Evolutionary conservation across 768 basidiomycete species (phyloP), one percentile per base, ranked within the genome.

Genomic region (Trametes cingulata): DNA sequence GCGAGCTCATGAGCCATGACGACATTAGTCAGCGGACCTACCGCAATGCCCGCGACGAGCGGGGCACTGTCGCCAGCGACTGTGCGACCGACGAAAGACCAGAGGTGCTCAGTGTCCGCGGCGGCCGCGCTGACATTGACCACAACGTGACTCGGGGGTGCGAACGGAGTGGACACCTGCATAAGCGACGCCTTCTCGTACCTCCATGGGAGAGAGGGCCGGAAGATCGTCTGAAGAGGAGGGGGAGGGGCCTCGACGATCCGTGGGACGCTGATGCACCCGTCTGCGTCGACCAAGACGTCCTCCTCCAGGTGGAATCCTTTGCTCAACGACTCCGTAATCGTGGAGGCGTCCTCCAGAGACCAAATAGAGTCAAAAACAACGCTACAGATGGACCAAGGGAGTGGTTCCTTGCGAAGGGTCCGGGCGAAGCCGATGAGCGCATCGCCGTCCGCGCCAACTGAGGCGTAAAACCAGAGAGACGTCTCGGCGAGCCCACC

Each of bases 371-470:
- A 24, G 45, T 46, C 43, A 58, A 75, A 76, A 33, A 73, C 65
- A 14, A 68, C 71, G 15, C 71, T 47, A 19, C 65, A 63, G 29
- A 75, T 69, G 6, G 63, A 67, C 72, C 75, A 76, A 2, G 68
- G 46, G 7, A 61, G 62, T 46, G 69, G 73, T 58, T 77, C 76
- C 39, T 67, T 66, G 2, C 68, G 62, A 17, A 76, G 61, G 2
- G 72, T 66, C 29, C 73, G 56, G 10, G 68, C 62, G 40, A 78
- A 66, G 1, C 77, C 77, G 17, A 65, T 52, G 0, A 70, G 71
- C n/a, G 71, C 71, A 24, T 68, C 69, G 3, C 74, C 74, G 54
- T 73, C 67, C 14, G 62, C 3, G n/a, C 72, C 74, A 15, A 66
- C 58, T 14, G 66, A 48, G 4, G 74, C 69, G 12, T 64, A 42